A percentile compares a stretch with the other conserved stretches of the same genome.
phyloP scores from a whole-genome alignment of 2,329 filamentous ascomycete genomes.

The Anthostomella pinea region DNA sequence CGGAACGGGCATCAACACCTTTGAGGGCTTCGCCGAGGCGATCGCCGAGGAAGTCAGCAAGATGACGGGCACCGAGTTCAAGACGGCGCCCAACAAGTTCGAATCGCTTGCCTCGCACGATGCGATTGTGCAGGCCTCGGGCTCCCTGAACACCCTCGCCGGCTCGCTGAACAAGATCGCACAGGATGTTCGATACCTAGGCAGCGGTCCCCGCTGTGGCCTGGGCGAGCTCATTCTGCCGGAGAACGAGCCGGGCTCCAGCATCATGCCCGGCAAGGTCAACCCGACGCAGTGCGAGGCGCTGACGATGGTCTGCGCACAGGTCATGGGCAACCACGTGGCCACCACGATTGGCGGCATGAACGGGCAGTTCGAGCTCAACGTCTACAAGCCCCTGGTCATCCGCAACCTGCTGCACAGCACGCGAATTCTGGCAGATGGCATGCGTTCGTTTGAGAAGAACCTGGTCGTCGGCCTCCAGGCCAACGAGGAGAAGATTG shows the following conservation, averaged over 20 bases:
- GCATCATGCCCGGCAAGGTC: constrained; percentile 99
- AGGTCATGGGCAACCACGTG: constrained; percentile 97
- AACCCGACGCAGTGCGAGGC: constrained; percentile 99
- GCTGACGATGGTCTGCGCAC: constrained; percentile 94
- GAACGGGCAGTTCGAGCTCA: constrained; percentile 98
- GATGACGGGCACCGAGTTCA: constrained; percentile 90
- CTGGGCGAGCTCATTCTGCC: constrained; percentile 90
- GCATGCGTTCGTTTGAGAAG: constrained; percentile 93
- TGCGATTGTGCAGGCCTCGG: constrained; percentile 90
- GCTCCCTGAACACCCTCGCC: constrained; percentile 89
- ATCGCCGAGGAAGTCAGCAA: constrained; percentile 88
- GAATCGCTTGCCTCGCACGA: constrained; percentile 95
- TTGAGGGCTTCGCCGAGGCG: constrained; percentile 89
- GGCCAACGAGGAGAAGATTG: constrained; percentile 92
- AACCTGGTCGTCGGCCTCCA: constrained; percentile 85
- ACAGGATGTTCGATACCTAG: constrained; percentile 95
- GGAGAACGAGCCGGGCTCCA: constrained; percentile 96
- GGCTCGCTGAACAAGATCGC: constrained; percentile 95
- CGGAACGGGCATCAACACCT: constrained; percentile 96
- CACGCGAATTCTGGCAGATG: constrained; percentile 80
- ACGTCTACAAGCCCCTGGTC: constrained; percentile 97
- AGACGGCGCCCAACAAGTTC: constrained; percentile 98
- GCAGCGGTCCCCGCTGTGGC: constrained; percentile 91
- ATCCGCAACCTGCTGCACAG: constrained; percentile 96
- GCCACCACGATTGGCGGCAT: constrained; percentile 91